Evolutionary conservation across 1,284 basidiomycete genomes (phyloP).

Genomic region (Ganoderma leucocontextum): DNA sequence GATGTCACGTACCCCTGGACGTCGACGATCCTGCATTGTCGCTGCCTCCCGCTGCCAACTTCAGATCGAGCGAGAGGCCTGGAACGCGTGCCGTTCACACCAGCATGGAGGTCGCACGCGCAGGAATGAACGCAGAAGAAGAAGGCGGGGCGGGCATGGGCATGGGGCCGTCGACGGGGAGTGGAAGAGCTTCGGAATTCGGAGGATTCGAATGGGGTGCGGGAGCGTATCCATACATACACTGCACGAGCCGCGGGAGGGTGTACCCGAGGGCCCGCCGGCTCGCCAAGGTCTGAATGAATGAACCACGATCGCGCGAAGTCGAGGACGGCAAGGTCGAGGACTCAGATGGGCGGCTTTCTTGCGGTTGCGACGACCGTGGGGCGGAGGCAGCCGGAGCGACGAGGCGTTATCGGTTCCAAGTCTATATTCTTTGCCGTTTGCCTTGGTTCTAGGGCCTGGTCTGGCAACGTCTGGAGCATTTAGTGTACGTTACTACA

Average conservation of each 20-base stretch:
- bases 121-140: neutral
- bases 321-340: neutral
- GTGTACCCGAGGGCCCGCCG: constrained; percentile 1
- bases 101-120: constrained; percentile 1
- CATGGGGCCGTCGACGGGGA: neutral
- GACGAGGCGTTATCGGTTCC: constrained; percentile 1
- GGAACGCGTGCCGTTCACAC: neutral
- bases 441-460: neutral
- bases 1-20: neutral
- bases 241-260: neutral
- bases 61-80: neutral
- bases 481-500: constrained; percentile 1
- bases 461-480: neutral
- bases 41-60: neutral
- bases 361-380: neutral
- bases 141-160: neutral
- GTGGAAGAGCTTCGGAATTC: constrained; percentile 1
- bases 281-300: constrained; percentile 2
- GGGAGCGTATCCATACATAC: neutral
- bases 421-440: neutral
- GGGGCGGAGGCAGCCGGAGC: neutral
- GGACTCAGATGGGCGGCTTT: neutral
- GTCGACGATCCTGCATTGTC: neutral
- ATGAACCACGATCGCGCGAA: constrained; percentile 20
- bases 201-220: constrained; percentile 23